Evolutionary conservation across 441 rosid species (phyloP), one percentile per base, ranked within the genome.

Genomic region (Pelargonium myrrhifolium): DNA sequence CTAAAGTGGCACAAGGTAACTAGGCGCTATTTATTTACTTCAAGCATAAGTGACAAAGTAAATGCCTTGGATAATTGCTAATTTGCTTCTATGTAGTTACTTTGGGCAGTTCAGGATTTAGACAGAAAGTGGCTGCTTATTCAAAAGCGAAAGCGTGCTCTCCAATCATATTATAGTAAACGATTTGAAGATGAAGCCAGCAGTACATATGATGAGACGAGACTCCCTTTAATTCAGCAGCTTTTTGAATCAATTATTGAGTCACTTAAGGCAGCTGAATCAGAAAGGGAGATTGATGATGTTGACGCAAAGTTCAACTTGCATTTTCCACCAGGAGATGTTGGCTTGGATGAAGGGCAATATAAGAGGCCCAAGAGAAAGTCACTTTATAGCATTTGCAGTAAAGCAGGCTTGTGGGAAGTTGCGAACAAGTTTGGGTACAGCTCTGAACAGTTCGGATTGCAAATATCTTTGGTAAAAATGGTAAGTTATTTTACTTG

Each of bases 231-330:
- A 64, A 89, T 92, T 74, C 88, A 87, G 65, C 84, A 85, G 75
- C 84, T 94, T 67, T 90, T 85, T 78, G 84, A 84, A 17, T 94
- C 98, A 14, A 84, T 90, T 72, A 67, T 77, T 47, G 84, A 80
- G 77, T 84, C 93, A 31, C 86, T 94, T 18, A 72, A 85, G 71
- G 83, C 53, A 68, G 96, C 98, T 7, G 89, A 86, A 64, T 87
- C 96, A 7, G 99, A 94, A 67, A 85, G 95, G 76, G 98, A 94
- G 85, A 90, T 94, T 72, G 97, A 94, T 77, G 99, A 94, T 80
- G 98, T 86, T 63, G 99, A 94, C 69, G 79, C 89, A 17, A 92
- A 94, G 83, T 92, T 94, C 77, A 87, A 90, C 84, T 82, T 94
- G 85, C 96, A 92, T 82, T 92, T 94, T 69, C 97, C 99, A 28